A percentile compares a stretch with the other conserved stretches of the same genome.
Evolutionary conservation across 345 rosid species (phyloP).

Genomic region (Chamaenerion angustifolium): DNA sequence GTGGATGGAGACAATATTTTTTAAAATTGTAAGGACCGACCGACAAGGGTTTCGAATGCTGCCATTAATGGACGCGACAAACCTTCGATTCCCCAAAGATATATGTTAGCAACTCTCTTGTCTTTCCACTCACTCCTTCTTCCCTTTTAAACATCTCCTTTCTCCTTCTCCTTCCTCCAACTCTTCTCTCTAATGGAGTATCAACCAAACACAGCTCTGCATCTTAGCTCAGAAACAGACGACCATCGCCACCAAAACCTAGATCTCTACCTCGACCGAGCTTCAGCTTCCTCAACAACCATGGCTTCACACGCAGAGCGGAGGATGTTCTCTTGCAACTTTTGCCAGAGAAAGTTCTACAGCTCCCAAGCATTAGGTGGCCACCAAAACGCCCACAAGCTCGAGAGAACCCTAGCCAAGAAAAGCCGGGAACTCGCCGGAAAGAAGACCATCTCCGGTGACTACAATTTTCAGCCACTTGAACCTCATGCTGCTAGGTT

Average conservation of each 20-base stretch:
- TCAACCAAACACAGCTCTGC: slow-evolving; percentile 59
- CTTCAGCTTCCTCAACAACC: slow-evolving; percentile 34
- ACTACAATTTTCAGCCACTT: no score
- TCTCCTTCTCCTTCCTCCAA: not conserved
- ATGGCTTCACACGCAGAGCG: slow-evolving; percentile 29
- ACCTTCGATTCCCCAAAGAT: slow-evolving; percentile 59
- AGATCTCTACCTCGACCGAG: slow-evolving; percentile 45
- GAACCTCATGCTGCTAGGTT: no score
- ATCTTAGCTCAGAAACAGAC: slow-evolving; percentile 35
- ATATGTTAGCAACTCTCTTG: slow-evolving; percentile 37
- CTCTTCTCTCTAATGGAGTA: slow-evolving; percentile 30
- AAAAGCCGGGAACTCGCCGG: slow-evolving; percentile 40
- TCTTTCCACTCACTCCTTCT: slow-evolving; percentile 2
- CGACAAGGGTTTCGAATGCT: slow-evolving; percentile 62
- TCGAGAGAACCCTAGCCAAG: slow-evolving; percentile 88
- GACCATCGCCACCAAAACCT: slow-evolving; percentile 18
- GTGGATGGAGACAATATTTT: no score
- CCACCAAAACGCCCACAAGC: slow-evolving; percentile 96
- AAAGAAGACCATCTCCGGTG: no score
- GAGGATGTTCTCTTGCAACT: slow-evolving; percentile 80
- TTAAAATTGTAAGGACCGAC: slow-evolving; percentile 20
- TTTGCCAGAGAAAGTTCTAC: slow-evolving; percentile 78
- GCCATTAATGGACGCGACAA: slow-evolving; percentile 85
- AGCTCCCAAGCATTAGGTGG: slow-evolving; percentile 99
- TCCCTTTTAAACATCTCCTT: not conserved